phyloP scores from a whole-genome alignment of 805 yeast species.

The Metschnikowia anglica region DNA sequence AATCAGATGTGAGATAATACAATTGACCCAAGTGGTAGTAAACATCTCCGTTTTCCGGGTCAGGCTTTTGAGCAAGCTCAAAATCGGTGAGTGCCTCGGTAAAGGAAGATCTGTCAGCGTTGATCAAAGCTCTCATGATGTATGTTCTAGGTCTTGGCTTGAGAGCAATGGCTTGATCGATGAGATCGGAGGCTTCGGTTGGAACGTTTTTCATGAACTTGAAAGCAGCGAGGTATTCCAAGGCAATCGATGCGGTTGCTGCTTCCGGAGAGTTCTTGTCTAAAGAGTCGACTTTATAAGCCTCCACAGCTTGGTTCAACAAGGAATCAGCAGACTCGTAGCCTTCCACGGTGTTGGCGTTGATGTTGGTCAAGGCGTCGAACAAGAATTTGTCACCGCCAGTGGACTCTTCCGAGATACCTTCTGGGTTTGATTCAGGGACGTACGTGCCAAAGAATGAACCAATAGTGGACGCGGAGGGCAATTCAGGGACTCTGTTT shows the following conservation, averaged over 20 bases:
- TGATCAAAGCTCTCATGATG: conserved; percentile 76
- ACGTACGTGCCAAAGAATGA: conserved; percentile 88
- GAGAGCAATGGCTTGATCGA: conserved; percentile 63
- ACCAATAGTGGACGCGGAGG: conserved; percentile 78
- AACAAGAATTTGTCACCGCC: conserved; percentile 64
- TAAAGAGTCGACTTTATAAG: conserved; percentile 38
- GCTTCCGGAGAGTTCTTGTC: conserved; percentile 38
- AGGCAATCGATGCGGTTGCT: conserved; percentile 60
- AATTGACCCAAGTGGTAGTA: conserved; percentile 95
- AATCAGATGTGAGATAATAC: conserved; percentile 74
- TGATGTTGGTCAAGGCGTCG: conserved; percentile 60
- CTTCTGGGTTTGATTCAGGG: conserved; percentile 51
- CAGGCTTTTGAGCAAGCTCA: conserved; percentile 63
- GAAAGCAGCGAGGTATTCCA: conserved; percentile 81
- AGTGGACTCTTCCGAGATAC: conserved; percentile 49
- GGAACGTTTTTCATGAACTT: conserved; percentile 77
- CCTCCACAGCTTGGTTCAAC: conserved; percentile 57
- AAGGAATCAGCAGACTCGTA: conserved; percentile 61
- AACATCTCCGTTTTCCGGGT: conserved; percentile 74
- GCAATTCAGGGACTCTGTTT: conserved; percentile 55
- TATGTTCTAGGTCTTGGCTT: conserved; percentile 79
- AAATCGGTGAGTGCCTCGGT: conserved; percentile 64
- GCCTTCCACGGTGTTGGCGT: conserved; percentile 51
- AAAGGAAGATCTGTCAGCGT: conserved; percentile 73
- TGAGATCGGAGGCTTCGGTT: conserved; percentile 57